A percentile compares a stretch with the other conserved stretches of the same genome.
Conservation (phyloP, 2,329 filamentous ascomycete species). For the Dactylellina haptotyla region DNA sequence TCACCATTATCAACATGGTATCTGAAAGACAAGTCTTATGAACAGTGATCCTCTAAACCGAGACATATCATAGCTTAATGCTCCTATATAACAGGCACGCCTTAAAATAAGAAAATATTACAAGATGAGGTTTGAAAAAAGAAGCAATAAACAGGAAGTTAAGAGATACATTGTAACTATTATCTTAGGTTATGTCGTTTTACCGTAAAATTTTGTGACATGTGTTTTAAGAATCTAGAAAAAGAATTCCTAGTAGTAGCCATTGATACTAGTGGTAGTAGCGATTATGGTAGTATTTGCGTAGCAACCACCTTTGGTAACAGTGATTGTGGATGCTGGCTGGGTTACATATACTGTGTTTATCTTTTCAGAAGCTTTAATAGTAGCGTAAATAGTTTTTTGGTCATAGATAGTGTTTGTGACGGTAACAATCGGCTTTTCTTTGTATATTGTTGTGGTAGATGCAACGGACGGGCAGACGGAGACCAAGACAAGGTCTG, state of each 20-base stretch:
- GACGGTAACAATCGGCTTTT: neutral
- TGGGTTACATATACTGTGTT: constrained; percentile 47
- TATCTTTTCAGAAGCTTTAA: neutral
- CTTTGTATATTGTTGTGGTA: constrained; percentile 25
- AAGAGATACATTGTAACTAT: too few relatives aligned
- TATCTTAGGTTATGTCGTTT: too few relatives aligned
- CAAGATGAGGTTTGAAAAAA: neutral
- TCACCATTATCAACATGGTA: too few relatives aligned
- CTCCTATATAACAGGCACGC: too few relatives aligned
- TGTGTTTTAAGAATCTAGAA: too few relatives aligned
- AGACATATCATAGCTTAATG: too few relatives aligned
- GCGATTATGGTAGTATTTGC: neutral
- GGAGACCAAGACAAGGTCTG: constrained; percentile 35
- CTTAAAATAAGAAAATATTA: too few relatives aligned
- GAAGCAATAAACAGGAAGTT: neutral
- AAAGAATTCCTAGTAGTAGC: constrained; percentile 18
- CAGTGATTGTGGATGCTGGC: constrained; percentile 39
- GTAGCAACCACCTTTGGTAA: constrained; percentile 20
- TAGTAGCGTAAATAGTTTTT: constrained; percentile 7
- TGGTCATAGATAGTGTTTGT: constrained; percentile 9
- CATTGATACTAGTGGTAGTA: neutral
- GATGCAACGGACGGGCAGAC: constrained; percentile 33
- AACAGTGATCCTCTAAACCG: too few relatives aligned
- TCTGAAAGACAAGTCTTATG: too few relatives aligned
- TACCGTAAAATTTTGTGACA: too few relatives aligned